A percentile compares a stretch with the other conserved stretches of the same genome.
Evolutionary conservation across 441 rosid species (phyloP).

Genomic region (Cnidoscolus chayamansa): DNA sequence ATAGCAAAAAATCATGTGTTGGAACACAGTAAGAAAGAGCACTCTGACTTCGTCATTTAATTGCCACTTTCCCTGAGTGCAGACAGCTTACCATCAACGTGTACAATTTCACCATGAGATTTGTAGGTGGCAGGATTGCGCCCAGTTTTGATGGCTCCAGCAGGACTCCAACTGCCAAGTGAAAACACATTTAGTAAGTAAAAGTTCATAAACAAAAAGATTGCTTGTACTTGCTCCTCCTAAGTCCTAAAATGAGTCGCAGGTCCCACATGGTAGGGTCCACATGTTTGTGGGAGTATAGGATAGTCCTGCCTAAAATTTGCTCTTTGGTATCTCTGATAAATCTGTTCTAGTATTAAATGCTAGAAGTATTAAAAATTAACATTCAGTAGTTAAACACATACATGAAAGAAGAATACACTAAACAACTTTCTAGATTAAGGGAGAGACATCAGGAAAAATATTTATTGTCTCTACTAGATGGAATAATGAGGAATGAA

Average conservation of each 20-base stretch:
- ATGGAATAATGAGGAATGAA: not conserved
- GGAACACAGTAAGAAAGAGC: not conserved
- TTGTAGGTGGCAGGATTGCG: slow-evolving; percentile 74
- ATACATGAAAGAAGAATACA: not conserved
- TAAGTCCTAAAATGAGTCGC: not conserved
- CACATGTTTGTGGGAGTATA: not conserved
- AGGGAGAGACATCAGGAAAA: not conserved
- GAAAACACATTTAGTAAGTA: slow-evolving; percentile 18
- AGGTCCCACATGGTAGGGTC: not conserved
- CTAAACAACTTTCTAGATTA: not conserved
- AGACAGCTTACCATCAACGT: slow-evolving; percentile 59
- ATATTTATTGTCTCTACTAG: not conserved
- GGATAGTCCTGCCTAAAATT: not conserved
- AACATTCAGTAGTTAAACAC: not conserved
- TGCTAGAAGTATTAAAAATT: not conserved
- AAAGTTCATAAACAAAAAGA: not conserved
- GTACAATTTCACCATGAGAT: slow-evolving; percentile 46
- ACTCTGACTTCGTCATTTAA: not conserved
- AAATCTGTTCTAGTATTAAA: not conserved
- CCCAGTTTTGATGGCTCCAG: slow-evolving; percentile 82
- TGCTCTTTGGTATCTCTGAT: not conserved
- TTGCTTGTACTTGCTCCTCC: not conserved
- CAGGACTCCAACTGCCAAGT: slow-evolving; percentile 84
- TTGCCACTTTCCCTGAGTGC: not conserved
- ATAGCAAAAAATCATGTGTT: not conserved